Base-by-base conservation (phyloP, 2,329 filamentous ascomycete genomes). In the Neofusicoccum umdonicola region DNA sequence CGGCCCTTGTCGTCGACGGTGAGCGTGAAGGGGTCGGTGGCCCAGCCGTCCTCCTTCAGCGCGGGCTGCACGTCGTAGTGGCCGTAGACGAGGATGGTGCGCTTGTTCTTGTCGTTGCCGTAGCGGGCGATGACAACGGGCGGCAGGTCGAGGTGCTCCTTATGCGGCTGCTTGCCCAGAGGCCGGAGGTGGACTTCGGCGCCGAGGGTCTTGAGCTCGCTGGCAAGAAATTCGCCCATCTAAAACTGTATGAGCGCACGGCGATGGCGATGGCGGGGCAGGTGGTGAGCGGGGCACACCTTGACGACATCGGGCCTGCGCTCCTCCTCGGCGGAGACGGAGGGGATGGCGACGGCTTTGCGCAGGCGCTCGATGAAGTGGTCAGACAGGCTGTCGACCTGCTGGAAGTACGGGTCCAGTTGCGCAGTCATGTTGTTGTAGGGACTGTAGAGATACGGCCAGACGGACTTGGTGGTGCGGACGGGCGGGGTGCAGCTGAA, bases 21-120 rank as follows among this genome's bases (percentile, higher is more conserved):
- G 69, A 99, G 85, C 67, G 91, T 88, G 78, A 98, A 99, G 5
- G 95, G 95, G 78, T 98, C 91, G 2, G 94, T 97, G 62, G 90
- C 88, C 95, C 95, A 99, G 69, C 95, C 95, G 72, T 99, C 95
- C 70, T 90, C 91, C 83, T 91, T 91, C 75, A 93, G 86, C 39
- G 95, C 95, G 31, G 95, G 95, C 81, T 99, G 95, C 41, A 99
- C 95, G 77, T 99, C 95, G 82, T 99, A 99, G 83, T 99, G 95
- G 54, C 95, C 95, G 76, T 99, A 99, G 52, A 99, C 92, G 67
- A 99, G 85, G 70, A 99, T 95, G 41, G 93, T 98, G 66, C 91
- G 88, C 87, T 98, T 99, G 78, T 87, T 92, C 79, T 90, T 89
- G 78, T 98, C 93, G 78, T 87, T 91, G 70, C 95, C 93, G 78